Percentiles rank a stretch among this genome's conserved stretches.
phyloP scores from a whole-genome alignment of 2,329 filamentous ascomycete species.

The Ophidiomyces ophidiicola region DNA sequence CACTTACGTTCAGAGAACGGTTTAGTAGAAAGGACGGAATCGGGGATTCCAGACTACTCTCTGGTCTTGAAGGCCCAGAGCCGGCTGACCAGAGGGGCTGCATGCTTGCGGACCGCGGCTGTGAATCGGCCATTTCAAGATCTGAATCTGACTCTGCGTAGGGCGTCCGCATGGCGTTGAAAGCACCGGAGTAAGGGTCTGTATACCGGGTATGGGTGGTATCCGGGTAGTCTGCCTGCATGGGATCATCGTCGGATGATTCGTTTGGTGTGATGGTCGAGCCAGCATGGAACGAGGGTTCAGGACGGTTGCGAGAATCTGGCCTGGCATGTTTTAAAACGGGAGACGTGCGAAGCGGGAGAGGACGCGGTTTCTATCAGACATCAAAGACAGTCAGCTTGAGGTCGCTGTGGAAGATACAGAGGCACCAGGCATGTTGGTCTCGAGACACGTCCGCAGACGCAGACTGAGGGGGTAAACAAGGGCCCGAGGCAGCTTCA shows the following conservation, averaged over 20 bases:
- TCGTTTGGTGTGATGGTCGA: constrained; percentile 27
- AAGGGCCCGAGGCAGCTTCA: neutral
- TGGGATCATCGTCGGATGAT: constrained; percentile 26
- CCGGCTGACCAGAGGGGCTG: constrained; percentile 17
- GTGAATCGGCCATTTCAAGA: constrained; percentile 21
- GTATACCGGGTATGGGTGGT: neutral
- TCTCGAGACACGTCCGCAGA: neutral
- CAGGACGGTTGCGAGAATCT: neutral
- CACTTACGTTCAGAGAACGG: constrained; percentile 24
- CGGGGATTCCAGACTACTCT: constrained; percentile 21
- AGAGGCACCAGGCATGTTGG: neutral
- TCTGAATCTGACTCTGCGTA: constrained; percentile 19
- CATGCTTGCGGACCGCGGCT: constrained; percentile 16
- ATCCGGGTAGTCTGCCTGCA: constrained; percentile 14
- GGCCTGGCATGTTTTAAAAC: constrained; percentile 15
- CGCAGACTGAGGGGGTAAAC: neutral
- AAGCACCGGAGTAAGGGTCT: neutral
- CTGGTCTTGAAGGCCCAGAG: constrained; percentile 14
- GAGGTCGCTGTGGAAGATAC: too few relatives aligned
- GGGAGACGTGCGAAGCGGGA: constrained; percentile 23
- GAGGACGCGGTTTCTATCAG: constrained; percentile 24
- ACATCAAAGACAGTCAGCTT: neutral
- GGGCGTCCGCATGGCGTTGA: constrained; percentile 8
- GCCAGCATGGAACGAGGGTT: constrained; percentile 10
- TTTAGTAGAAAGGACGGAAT: constrained; percentile 22